phyloP scores from a whole-genome alignment of 2,329 filamentous ascomycete species.

The Colletotrichum gigasporum region DNA sequence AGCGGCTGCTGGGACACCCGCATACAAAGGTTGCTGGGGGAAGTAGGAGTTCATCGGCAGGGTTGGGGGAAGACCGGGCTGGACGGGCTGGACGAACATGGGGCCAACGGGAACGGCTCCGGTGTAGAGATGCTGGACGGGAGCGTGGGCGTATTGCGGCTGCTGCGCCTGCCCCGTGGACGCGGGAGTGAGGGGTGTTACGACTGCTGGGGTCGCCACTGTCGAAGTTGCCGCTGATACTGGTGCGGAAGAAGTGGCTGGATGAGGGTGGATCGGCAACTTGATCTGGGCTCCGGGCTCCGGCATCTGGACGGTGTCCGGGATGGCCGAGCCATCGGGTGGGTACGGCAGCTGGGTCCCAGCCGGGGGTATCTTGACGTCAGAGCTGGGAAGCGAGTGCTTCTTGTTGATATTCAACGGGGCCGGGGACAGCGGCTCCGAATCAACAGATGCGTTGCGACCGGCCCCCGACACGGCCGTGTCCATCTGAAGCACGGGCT shows the following conservation, averaged over 20 bases:
- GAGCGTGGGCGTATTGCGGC: neutral
- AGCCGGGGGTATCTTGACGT: neutral
- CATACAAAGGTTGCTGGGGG: constrained; percentile 25
- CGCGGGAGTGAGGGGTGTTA: neutral
- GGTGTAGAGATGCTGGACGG: neutral
- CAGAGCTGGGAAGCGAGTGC: no score
- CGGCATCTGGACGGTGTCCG: neutral
- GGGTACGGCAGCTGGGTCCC: constrained; percentile 4
- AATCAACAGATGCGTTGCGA: neutral
- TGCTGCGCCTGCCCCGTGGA: neutral
- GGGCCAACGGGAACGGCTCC: neutral
- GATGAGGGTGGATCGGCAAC: constrained; percentile 8
- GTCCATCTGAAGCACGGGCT: neutral
- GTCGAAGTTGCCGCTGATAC: neutral
- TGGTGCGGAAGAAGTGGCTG: neutral
- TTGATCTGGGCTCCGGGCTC: neutral
- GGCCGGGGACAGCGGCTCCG: constrained; percentile 9
- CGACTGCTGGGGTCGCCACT: neutral
- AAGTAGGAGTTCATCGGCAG: constrained; percentile 23
- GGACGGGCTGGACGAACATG: constrained; percentile 8
- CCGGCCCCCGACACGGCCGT: neutral
- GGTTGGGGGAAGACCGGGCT: constrained; percentile 16
- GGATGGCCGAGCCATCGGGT: neutral
- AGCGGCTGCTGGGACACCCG: neutral
- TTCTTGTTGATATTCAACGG: constrained; percentile 20